Conservation (phyloP, 768 basidiomycete genomes). For the Leucosporidium yakuticum region DNA sequence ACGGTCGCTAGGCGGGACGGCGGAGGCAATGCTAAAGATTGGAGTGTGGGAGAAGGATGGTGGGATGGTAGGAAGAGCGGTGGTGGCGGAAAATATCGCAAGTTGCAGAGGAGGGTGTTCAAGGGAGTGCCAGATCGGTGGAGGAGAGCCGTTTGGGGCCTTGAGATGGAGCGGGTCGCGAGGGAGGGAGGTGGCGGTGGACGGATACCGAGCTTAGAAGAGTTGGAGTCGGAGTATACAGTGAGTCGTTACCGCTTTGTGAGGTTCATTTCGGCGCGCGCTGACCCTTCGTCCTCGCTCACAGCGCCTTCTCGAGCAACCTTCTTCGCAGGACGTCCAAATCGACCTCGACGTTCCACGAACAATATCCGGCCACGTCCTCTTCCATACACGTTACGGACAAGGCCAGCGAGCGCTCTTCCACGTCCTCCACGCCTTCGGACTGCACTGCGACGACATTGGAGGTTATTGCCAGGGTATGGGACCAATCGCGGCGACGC, state of each 20-base stretch:
- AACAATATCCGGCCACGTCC: slow-evolving; percentile 87
- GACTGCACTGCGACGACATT: slow-evolving; percentile 61
- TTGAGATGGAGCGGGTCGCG: slow-evolving; percentile 25
- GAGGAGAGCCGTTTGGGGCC: slow-evolving; percentile 81
- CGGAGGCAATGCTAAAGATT: slow-evolving; percentile 72
- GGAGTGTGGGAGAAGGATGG: slow-evolving; percentile 50
- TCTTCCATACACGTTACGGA: slow-evolving; percentile 93
- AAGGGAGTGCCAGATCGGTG: slow-evolving; percentile 97
- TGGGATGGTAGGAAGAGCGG: slow-evolving; percentile 10
- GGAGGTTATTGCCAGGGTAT: slow-evolving; percentile 97
- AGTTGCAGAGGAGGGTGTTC: slow-evolving; percentile 63
- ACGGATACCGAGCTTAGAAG: slow-evolving; percentile 9
- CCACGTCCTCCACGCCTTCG: slow-evolving; percentile 86
- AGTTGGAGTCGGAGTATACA: slow-evolving; percentile 20
- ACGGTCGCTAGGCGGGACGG: slow-evolving; percentile 57
- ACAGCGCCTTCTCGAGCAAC: slow-evolving; percentile 62
- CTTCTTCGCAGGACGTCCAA: slow-evolving; percentile 87
- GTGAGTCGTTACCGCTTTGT: background rate
- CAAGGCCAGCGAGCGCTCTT: slow-evolving; percentile 92
- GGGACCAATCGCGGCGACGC: slow-evolving; percentile 88
- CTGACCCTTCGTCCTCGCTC: background rate
- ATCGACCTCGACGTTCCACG: slow-evolving; percentile 96
- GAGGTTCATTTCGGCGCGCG: background rate
- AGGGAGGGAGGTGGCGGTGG: slow-evolving; percentile 4
- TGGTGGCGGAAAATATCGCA: slow-evolving; percentile 28